Percentiles rank a stretch among this genome's conserved stretches.
phyloP scores from a whole-genome alignment of 768 basidiomycete genomes.

The Amanita rimosa region DNA sequence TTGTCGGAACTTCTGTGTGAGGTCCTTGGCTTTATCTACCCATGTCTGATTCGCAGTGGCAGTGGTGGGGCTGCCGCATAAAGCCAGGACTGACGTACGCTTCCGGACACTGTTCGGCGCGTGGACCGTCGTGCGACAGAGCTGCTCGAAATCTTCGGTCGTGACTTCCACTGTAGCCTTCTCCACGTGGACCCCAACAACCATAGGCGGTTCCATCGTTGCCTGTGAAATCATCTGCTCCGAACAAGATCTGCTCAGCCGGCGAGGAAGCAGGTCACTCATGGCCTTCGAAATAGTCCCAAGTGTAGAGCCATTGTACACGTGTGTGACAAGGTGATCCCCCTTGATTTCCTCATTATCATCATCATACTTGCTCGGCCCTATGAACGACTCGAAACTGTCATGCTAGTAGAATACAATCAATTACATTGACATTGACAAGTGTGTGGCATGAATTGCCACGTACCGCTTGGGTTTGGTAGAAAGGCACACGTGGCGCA shows the following conservation, averaged over 20 bases:
- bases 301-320: constrained; percentile 34
- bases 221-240: constrained; percentile 20
- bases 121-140: constrained; percentile 19
- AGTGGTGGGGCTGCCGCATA: constrained; percentile 12
- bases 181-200: constrained; percentile 39
- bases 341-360: constrained; percentile 25
- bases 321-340: constrained; percentile 36
- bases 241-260: constrained; percentile 32
- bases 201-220: constrained; percentile 16
- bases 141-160: constrained; percentile 15
- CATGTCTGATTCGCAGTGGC: constrained; percentile 13
- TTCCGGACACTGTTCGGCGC: constrained; percentile 21
- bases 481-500: constrained; percentile 35
- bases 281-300: constrained; percentile 31
- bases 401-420: constrained; percentile 21
- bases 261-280: constrained; percentile 30
- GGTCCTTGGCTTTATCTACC: constrained; percentile 25
- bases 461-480: constrained; percentile 32
- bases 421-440: constrained; percentile 7
- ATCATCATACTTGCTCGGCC: constrained; percentile 16
- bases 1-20: constrained; percentile 32
- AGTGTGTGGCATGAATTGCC: constrained; percentile 1
- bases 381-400: constrained; percentile 33
- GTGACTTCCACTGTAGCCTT: constrained; percentile 27
- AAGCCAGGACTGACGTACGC: constrained; percentile 22